A percentile compares a stretch with the other conserved stretches of the same genome.
These are phyloP conservation scores for Coniochaeta pulveracea DNA, from an alignment of 2,329 filamentous ascomycete species.

Conservation along the genomic window DNA sequence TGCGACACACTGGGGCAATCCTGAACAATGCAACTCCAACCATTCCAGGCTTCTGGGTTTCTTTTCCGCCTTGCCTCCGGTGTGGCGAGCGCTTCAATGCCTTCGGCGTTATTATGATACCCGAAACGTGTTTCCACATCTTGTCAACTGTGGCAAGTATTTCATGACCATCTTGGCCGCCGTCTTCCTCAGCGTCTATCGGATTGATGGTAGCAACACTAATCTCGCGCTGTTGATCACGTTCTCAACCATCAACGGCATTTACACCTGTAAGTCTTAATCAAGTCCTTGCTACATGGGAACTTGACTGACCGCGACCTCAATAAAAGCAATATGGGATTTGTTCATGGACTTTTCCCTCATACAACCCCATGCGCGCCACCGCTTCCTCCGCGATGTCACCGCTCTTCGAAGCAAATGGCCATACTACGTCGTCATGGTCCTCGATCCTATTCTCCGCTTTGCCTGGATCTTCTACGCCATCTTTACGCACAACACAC, in stretches of 20 bases:
- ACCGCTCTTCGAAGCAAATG: slow-evolving; percentile 68
- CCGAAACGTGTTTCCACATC: slow-evolving; percentile 76
- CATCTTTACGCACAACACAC: slow-evolving; percentile 66
- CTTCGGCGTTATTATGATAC: slow-evolving; percentile 83
- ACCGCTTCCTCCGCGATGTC: slow-evolving; percentile 62
- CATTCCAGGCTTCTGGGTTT: slow-evolving; percentile 80
- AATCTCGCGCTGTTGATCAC: slow-evolving; percentile 65
- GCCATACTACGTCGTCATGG: slow-evolving; percentile 80
- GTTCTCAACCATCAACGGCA: slow-evolving; percentile 68
- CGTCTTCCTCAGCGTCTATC: slow-evolving; percentile 70
- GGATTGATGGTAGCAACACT: slow-evolving; percentile 49
- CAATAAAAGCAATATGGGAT: slow-evolving; percentile 70
- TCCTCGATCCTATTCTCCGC: slow-evolving; percentile 71
- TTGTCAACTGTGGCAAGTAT: slow-evolving; percentile 91
- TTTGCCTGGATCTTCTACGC: slow-evolving; percentile 94
- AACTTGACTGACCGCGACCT: background rate
- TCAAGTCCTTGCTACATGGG: too few relatives aligned
- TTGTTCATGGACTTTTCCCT: slow-evolving; percentile 93
- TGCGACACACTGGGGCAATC: slow-evolving; percentile 62
- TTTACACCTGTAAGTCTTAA: slow-evolving; percentile 59
- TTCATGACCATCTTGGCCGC: slow-evolving; percentile 71
- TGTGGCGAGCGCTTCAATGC: slow-evolving; percentile 88
- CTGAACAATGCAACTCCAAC: slow-evolving; percentile 70
- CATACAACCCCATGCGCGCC: slow-evolving; percentile 61
- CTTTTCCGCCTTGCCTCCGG: slow-evolving; percentile 68